Evolutionary conservation across 148 eudicot genomes (phyloP).

Genomic region (Beta vulgaris): DNA sequence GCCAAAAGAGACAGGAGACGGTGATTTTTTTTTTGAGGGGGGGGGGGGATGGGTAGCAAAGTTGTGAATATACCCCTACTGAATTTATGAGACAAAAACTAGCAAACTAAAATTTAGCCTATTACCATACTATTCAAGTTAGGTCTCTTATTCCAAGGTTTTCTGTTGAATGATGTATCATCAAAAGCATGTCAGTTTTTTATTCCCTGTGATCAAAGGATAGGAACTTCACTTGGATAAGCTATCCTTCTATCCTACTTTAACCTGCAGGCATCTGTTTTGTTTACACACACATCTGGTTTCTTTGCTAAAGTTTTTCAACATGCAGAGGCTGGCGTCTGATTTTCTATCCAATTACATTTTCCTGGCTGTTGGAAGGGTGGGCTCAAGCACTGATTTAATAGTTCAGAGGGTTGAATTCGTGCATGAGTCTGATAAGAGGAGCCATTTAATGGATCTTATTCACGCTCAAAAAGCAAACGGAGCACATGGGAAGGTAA

Average conservation of each 20-base stretch:
- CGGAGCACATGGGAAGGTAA: conserved; percentile 64
- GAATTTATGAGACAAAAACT: too few relatives aligned
- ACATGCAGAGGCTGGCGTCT: conserved; percentile 75
- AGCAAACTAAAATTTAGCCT: too few relatives aligned
- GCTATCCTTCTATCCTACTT: background rate
- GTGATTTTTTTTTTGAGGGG: too few relatives aligned
- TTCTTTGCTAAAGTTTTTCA: conserved; percentile 5
- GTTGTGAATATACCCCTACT: too few relatives aligned
- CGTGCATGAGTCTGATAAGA: conserved; percentile 70
- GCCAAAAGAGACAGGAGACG: too few relatives aligned
- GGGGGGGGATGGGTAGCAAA: too few relatives aligned
- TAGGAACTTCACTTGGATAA: background rate
- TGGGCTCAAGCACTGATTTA: conserved; percentile 82
- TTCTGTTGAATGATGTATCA: background rate
- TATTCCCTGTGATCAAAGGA: too few relatives aligned
- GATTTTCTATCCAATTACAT: conserved; percentile 72
- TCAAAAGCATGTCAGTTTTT: too few relatives aligned
- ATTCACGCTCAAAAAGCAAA: conserved; percentile 68
- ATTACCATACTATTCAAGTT: too few relatives aligned
- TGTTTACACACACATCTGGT: background rate
- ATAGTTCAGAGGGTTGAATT: conserved; percentile 73
- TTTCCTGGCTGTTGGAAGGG: conserved; percentile 79
- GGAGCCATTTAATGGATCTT: conserved; percentile 85
- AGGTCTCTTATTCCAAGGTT: too few relatives aligned
- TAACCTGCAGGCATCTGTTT: background rate